Percentiles rank a stretch among this genome's conserved stretches.
Evolutionary conservation across 1,139 yeast species (phyloP).

Genomic region (Oligophagozyma castellii): DNA sequence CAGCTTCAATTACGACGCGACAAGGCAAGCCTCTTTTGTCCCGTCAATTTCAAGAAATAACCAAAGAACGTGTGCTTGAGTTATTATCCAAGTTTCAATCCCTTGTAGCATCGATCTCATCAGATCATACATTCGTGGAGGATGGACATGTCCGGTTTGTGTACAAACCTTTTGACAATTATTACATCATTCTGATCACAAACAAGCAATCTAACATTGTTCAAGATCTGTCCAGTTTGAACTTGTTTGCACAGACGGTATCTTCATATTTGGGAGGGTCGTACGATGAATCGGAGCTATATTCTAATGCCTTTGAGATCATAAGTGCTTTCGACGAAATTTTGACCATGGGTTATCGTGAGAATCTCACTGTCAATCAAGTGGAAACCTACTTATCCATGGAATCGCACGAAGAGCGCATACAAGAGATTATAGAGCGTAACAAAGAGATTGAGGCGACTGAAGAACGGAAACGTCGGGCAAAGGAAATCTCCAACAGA

Average conservation of each 20-base stretch:
- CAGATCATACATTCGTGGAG: constrained; percentile 91
- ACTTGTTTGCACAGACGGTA: constrained; percentile 70
- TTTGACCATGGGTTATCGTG: constrained; percentile 79
- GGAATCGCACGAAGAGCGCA: constrained; percentile 98
- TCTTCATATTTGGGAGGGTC: constrained; percentile 58
- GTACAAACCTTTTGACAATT: constrained; percentile 91
- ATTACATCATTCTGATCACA: constrained; percentile 82
- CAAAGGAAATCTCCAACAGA: constrained; percentile 84
- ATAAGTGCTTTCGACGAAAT: constrained; percentile 91
- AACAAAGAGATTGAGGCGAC: constrained; percentile 95
- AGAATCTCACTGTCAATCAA: constrained; percentile 70
- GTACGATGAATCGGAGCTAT: constrained; percentile 74
- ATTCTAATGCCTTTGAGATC: constrained; percentile 76
- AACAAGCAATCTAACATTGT: constrained; percentile 84
- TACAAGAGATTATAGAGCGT: constrained; percentile 93
- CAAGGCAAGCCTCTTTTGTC: constrained; percentile 90
- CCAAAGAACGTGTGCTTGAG: constrained; percentile 77
- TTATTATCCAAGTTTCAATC: constrained; percentile 78
- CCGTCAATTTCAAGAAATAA: constrained; percentile 80
- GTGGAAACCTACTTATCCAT: constrained; percentile 84
- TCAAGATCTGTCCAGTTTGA: constrained; percentile 89
- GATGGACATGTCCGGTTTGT: constrained; percentile 88
- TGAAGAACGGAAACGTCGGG: constrained; percentile 92
- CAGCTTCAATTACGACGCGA: constrained; percentile 91
- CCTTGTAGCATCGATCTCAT: constrained; percentile 46